Evolutionary conservation across 257 asterid genomes (phyloP).

Genomic region (Ballota nigra): DNA sequence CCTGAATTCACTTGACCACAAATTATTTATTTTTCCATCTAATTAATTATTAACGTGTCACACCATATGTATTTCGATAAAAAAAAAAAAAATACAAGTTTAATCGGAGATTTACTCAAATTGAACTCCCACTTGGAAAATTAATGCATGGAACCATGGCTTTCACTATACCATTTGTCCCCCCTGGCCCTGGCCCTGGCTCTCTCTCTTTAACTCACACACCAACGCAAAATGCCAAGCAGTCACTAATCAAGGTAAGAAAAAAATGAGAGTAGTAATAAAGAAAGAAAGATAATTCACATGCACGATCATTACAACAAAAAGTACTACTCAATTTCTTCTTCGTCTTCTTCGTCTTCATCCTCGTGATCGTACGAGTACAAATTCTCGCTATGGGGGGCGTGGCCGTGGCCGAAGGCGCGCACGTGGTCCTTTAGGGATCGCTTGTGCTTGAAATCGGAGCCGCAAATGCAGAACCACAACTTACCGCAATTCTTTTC

Average conservation of each 20-base stretch:
- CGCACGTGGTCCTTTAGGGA: slow-evolving; percentile 82
- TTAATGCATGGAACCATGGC: slow-evolving; percentile 44
- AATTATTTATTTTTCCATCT: background rate
- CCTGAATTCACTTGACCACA: slow-evolving; percentile 41
- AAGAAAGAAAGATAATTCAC: slow-evolving; percentile 41
- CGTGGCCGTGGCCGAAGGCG: slow-evolving; percentile 79
- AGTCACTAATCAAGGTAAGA: slow-evolving; percentile 42
- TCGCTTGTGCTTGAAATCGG: slow-evolving; percentile 88
- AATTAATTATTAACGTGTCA: background rate
- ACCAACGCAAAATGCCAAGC: slow-evolving; percentile 46
- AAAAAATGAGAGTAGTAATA: background rate
- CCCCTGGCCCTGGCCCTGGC: no score
- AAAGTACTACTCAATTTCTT: slow-evolving; percentile 4
- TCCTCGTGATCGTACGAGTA: slow-evolving; percentile 27
- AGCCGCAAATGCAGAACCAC: slow-evolving; percentile 90
- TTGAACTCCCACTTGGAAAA: slow-evolving; percentile 46
- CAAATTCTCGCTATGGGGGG: slow-evolving; percentile 55
- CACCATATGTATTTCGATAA: background rate
- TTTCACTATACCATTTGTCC: slow-evolving; percentile 44
- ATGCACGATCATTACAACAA: background rate
- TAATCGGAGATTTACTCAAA: background rate
- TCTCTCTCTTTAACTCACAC: slow-evolving; percentile 12
- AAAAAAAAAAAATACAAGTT: no score
- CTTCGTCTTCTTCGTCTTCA: slow-evolving; percentile 27
- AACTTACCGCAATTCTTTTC: slow-evolving; percentile 85